These are phyloP conservation scores for Rhypophila decipiens DNA, from an alignment of 495 filamentous ascomycete genomes.

Conservation along the genomic window DNA sequence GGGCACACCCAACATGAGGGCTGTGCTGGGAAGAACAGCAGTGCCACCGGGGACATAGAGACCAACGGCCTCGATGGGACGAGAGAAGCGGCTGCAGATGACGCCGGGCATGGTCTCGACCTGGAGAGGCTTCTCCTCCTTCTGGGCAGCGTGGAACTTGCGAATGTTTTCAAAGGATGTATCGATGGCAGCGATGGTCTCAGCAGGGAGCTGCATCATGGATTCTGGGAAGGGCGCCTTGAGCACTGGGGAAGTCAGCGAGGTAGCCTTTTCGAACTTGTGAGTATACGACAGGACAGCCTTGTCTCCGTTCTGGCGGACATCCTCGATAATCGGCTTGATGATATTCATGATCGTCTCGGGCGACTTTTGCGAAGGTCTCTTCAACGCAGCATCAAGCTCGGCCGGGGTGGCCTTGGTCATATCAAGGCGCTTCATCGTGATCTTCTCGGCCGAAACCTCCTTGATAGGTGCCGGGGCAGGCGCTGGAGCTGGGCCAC, in stretches of 20 bases:
- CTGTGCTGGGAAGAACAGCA: constrained; percentile 89
- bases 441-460: constrained; percentile 52
- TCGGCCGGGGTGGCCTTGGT: constrained; percentile 51
- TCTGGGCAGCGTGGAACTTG: constrained; percentile 87
- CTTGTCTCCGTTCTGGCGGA: constrained; percentile 74
- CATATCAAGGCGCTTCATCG: constrained; percentile 73
- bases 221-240: constrained; percentile 76
- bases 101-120: constrained; percentile 98
- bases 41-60: constrained; percentile 95
- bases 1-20: constrained; percentile 95
- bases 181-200: constrained; percentile 87
- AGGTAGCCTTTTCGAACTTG: constrained; percentile 93
- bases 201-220: constrained; percentile 75
- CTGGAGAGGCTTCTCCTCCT: constrained; percentile 65
- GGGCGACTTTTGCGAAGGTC: constrained; percentile 86
- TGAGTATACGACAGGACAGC: constrained; percentile 87
- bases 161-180: constrained; percentile 88
- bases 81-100: constrained; percentile 84
- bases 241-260: constrained; percentile 80
- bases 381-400: constrained; percentile 65
- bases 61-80: constrained; percentile 89
- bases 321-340: constrained; percentile 80
- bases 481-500: constrained; percentile 30
- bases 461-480: constrained; percentile 10
- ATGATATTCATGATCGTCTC: constrained; percentile 87